phyloP scores from a whole-genome alignment of 2,329 filamentous ascomycete species.

The Beauveria sp. region DNA sequence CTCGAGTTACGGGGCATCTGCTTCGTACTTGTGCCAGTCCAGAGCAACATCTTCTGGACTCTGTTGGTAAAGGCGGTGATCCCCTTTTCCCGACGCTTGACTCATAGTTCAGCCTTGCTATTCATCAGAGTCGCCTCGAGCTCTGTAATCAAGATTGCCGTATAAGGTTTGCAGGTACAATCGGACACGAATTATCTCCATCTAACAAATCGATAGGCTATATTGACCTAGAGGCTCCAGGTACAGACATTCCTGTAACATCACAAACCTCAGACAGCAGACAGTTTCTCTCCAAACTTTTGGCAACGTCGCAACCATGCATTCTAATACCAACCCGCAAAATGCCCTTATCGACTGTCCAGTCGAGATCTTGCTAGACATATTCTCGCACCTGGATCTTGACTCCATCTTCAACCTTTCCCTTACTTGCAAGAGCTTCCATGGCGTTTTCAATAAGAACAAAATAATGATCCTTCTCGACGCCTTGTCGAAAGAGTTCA shows the following conservation, averaged over 20 bases:
- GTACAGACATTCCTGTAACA: too few species aligned
- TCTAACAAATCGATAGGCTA: not conserved
- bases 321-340: too few species aligned
- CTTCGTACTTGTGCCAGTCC: not conserved
- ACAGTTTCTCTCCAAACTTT: not conserved
- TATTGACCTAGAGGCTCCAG: not conserved
- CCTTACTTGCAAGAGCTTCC: slow-evolving; percentile 29
- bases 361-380: slow-evolving; percentile 40
- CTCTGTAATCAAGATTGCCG: not conserved
- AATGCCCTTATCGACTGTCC: slow-evolving; percentile 28
- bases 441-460: slow-evolving; percentile 33
- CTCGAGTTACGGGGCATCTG: not conserved
- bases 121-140: not conserved
- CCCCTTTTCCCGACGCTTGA: not conserved
- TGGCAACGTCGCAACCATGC: not conserved
- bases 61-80: not conserved
- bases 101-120: not conserved
- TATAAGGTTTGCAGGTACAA: not conserved
- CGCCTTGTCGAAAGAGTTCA: slow-evolving; percentile 34
- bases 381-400: slow-evolving; percentile 38
- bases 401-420: slow-evolving; percentile 32
- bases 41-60: not conserved
- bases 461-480: slow-evolving; percentile 35
- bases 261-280: not conserved
- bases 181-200: not conserved